These are phyloP conservation scores for Smallanthus sonchifolius DNA, from an alignment of 129 eudicot genomes.

Conservation along the genomic window DNA sequence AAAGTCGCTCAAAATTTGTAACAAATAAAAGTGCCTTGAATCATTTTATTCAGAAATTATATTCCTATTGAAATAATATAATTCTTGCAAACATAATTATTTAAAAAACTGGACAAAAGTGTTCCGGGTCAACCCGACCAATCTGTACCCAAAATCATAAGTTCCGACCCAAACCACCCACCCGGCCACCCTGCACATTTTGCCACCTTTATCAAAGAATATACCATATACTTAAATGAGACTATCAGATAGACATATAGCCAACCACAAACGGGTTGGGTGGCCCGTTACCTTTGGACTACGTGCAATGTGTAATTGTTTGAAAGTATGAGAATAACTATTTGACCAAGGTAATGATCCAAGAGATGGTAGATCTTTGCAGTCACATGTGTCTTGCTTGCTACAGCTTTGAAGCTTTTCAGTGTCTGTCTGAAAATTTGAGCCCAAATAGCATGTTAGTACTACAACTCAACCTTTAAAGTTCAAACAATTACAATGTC, in stretches of 20 bases:
- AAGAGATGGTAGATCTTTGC: conserved; percentile 59
- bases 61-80: background rate
- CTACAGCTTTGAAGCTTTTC: conserved; percentile 51
- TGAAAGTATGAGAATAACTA: conserved; percentile 59
- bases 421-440: conserved; percentile 49
- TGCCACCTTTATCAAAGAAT: background rate
- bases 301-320: conserved; percentile 65
- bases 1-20: background rate
- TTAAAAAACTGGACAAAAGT: background rate
- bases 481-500: background rate
- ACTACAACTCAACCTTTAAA: background rate
- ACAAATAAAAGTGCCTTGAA: background rate
- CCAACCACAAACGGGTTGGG: background rate
- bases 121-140: background rate
- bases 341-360: conserved; percentile 78
- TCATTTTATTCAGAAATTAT: background rate
- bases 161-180: background rate
- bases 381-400: conserved; percentile 69
- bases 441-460: conserved; percentile 24
- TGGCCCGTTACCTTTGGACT: conserved; percentile 62
- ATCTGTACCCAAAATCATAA: background rate
- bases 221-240: background rate
- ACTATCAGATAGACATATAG: background rate
- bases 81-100: background rate
- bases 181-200: background rate